A percentile compares a stretch with the other conserved stretches of the same genome.
Evolutionary conservation across 441 rosid genomes (phyloP).

Genomic region (Pelargonium myrrhifolium): DNA sequence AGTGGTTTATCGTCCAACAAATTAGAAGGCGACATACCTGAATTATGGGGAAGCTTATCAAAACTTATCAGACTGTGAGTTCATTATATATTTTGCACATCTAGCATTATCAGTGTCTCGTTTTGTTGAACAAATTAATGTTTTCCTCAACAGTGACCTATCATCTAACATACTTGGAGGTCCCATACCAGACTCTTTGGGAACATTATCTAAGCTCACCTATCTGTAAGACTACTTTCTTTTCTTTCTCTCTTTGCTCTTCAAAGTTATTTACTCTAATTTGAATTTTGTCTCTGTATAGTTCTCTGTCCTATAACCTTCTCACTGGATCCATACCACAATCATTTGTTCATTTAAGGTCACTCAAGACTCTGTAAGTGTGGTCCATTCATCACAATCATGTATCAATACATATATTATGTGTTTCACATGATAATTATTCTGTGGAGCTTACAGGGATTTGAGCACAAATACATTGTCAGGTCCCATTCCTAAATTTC

Average conservation of each 20-base stretch:
- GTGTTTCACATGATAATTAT: neutral
- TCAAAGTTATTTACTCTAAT: neutral
- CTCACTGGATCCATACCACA: neutral
- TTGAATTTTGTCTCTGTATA: neutral
- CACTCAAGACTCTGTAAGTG: neutral
- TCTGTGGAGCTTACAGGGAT: neutral
- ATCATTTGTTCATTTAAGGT: neutral
- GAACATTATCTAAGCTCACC: neutral
- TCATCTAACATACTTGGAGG: neutral
- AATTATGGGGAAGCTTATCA: neutral
- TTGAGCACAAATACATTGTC: neutral
- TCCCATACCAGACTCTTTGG: neutral
- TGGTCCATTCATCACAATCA: neutral
- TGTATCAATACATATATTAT: too few species aligned
- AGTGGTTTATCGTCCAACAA: neutral
- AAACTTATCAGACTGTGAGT: neutral
- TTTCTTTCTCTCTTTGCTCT: neutral
- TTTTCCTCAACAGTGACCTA: neutral
- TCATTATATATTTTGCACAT: too few species aligned
- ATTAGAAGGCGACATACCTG: neutral
- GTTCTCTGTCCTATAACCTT: conserved; percentile 3
- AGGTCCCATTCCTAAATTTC: neutral
- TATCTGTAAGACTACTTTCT: neutral
- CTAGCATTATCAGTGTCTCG: too few species aligned
- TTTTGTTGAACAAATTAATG: neutral